These are phyloP conservation scores for Ambrosia hybrid DNA, from an alignment of 140 eudicot genomes.

Conservation along the genomic window DNA sequence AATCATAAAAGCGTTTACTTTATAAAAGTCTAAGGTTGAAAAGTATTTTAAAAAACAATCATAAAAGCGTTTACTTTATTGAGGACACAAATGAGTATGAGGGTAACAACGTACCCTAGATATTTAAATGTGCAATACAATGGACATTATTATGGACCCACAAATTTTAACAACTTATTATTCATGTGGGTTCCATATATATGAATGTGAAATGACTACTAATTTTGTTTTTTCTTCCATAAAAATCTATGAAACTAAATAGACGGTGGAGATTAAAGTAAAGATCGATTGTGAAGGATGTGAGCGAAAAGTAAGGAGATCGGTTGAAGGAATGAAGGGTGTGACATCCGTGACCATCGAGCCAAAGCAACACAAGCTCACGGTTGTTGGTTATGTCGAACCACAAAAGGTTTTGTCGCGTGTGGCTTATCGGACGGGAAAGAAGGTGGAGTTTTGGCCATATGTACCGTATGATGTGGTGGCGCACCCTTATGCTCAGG, in stretches of 20 bases:
- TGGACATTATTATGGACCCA: no score
- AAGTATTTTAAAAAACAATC: no score
- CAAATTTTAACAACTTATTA: no score
- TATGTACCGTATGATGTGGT: slow-evolving; percentile 91
- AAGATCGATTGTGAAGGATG: slow-evolving; percentile 93
- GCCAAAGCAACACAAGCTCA: slow-evolving; percentile 75
- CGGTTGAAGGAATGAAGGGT: slow-evolving; percentile 93
- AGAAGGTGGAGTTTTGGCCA: slow-evolving; percentile 93
- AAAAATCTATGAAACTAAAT: neutral
- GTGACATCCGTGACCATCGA: slow-evolving; percentile 63
- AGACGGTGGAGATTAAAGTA: slow-evolving; percentile 85
- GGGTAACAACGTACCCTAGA: no score
- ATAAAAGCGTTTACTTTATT: no score
- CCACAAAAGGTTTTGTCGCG: slow-evolving; percentile 85
- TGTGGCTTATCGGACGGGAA: slow-evolving; percentile 81
- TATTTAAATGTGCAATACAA: no score
- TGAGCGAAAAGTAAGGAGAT: slow-evolving; percentile 63
- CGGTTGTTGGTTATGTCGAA: slow-evolving; percentile 75
- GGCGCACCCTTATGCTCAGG: slow-evolving; percentile 83
- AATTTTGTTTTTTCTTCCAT: neutral
- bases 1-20: no score
- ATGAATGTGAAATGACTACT: no score
- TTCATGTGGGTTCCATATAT: no score
- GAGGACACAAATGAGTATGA: no score
- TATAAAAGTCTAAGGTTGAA: no score